Evolutionary conservation across 768 basidiomycete genomes (phyloP), one percentile per base, ranked within the genome.

Genomic region (Artomyces pyxidatus): DNA sequence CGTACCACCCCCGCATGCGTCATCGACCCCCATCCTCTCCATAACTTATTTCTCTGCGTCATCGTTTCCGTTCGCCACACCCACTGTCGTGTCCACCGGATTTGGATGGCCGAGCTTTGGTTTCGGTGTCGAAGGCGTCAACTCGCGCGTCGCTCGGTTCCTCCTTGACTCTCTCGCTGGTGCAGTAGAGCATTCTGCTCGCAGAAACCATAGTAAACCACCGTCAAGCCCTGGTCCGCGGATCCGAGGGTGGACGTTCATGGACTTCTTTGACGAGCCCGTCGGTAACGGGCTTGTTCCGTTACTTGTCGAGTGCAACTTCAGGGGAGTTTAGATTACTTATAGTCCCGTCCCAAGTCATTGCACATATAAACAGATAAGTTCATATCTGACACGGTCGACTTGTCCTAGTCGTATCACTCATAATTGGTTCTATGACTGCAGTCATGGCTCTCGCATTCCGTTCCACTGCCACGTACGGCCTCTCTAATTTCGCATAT

Each of bases 1-100:
- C 14, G 52, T 77, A 0, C 69, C 75, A 19, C 68, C 65, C 11
- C n/a, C n/a, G n/a, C 55, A 64, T 39, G 44, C 60, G 58, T 52
- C 65, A 21, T 61, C 58, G 30, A 40, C 12, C 38, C 76, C 75
- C 6, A 71, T 71, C 3, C 74, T 94, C 16, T 76, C 81, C 17
- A 83, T 97, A 37, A 76, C 88, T 1, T 96, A 79, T 66, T 74
- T 87, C 59, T 92, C 90, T 23, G 93, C 89, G 0, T 71, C 87
- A 0, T 81, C 81, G 8, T 75, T 93, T 63, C 92, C 92, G 1
- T 69, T 93, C 12, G 87, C 90, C 1, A 67, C 85, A 19, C 94
- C 93, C 6, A 73, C 84, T 4, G 67, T 74, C 9, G 71, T 95
- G 21, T 88, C 94, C 4, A 77, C 76, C 55, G 93, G 93, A 0